Conservation (phyloP, 2,329 filamentous ascomycete genomes). For the Fusarium nematophilum region DNA sequence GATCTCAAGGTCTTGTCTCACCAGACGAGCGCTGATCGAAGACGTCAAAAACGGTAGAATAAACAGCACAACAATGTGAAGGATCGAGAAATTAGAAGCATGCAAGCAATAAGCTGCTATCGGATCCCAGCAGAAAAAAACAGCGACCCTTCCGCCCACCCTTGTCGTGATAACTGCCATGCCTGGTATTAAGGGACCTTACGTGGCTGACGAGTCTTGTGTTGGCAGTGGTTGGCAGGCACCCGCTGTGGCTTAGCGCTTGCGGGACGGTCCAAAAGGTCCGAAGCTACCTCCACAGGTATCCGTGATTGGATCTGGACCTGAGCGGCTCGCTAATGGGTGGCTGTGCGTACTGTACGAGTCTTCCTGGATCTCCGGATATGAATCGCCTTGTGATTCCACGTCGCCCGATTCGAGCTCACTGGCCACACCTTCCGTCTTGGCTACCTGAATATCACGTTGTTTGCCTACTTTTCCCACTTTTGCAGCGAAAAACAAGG, state of each 20-base stretch:
- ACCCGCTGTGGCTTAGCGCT: slow-evolving; percentile 33
- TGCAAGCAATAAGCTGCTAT: slow-evolving; percentile 28
- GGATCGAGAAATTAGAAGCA: slow-evolving; percentile 26
- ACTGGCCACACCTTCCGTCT: not conserved
- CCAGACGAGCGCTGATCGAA: not conserved
- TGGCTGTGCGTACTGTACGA: slow-evolving; percentile 40
- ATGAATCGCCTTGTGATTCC: slow-evolving; percentile 33
- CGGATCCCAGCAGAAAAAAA: slow-evolving; percentile 27
- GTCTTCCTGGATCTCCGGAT: slow-evolving; percentile 27
- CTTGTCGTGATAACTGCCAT: slow-evolving; percentile 31
- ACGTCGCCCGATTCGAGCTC: slow-evolving; percentile 19
- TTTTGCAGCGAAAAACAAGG: slow-evolving; percentile 36
- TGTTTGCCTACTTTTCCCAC: slow-evolving; percentile 36
- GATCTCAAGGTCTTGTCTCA: slow-evolving; percentile 4
- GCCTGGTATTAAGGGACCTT: slow-evolving; percentile 31
- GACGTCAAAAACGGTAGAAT: slow-evolving; percentile 9
- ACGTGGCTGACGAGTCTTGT: slow-evolving; percentile 25
- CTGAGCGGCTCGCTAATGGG: not conserved
- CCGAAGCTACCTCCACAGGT: too few species aligned
- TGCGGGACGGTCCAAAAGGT: slow-evolving; percentile 29
- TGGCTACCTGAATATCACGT: slow-evolving; percentile 17
- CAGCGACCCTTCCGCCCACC: slow-evolving; percentile 25
- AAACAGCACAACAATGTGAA: slow-evolving; percentile 5
- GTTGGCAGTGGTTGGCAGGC: not conserved
- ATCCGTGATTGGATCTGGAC: slow-evolving; percentile 16